Percentiles rank a stretch among this genome's conserved stretches.
These are phyloP conservation scores for Penicillium desertorum DNA, from an alignment of 495 filamentous ascomycete genomes.

Conservation along the genomic window DNA sequence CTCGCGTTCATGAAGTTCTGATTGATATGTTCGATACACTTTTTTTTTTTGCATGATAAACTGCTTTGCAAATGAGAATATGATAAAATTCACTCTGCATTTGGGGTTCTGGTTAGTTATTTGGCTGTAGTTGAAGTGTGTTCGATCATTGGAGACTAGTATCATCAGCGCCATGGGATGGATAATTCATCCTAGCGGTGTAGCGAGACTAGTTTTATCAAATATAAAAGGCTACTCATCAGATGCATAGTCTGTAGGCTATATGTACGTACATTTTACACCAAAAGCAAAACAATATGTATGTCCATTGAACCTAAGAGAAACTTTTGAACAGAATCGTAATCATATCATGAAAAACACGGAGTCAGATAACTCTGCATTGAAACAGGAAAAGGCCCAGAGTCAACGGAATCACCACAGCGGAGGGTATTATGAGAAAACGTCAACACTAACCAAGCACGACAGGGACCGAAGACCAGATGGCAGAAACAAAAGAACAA, in stretches of 20 bases:
- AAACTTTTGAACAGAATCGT: slow-evolving; percentile 18
- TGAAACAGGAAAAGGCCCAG: slow-evolving; percentile 5
- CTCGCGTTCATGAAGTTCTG: slow-evolving; percentile 12
- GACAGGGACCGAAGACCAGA: slow-evolving; percentile 15
- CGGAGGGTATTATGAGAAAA: slow-evolving; percentile 17
- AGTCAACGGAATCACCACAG: slow-evolving; percentile 16
- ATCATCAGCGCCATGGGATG: neutral
- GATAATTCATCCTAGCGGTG: neutral
- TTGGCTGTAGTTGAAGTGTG: neutral
- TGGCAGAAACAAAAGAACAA: slow-evolving; percentile 6
- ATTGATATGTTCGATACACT: slow-evolving; percentile 14
- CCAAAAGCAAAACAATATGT: slow-evolving; percentile 3
- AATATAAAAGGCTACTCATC: neutral
- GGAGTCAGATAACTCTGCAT: slow-evolving; percentile 10
- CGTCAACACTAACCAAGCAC: slow-evolving; percentile 12
- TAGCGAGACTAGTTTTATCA: neutral
- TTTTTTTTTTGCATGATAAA: slow-evolving; percentile 11
- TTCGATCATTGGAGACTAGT: neutral
- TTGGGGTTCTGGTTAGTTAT: neutral
- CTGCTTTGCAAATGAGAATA: neutral
- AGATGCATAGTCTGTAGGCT: neutral
- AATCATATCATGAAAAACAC: slow-evolving; percentile 13
- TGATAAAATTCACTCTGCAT: neutral
- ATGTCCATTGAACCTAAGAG: slow-evolving; percentile 9
- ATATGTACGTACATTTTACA: neutral